Evolutionary conservation across 495 filamentous ascomycete genomes (phyloP).

Genomic region (Penicillium ucsense): DNA sequence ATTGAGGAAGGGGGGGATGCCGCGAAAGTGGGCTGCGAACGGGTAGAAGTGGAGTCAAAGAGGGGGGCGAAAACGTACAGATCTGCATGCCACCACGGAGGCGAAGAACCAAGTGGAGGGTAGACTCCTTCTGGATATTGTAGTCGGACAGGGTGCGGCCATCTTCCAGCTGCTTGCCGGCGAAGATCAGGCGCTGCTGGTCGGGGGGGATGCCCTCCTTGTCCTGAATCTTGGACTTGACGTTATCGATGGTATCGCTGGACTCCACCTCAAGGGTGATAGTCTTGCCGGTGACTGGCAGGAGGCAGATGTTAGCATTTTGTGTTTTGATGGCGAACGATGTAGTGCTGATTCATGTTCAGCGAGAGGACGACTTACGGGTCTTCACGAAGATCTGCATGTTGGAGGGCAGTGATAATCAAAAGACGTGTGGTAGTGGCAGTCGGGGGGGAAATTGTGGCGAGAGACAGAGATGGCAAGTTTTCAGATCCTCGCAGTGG

Average conservation of each 20-base stretch:
- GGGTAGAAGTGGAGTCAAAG: constrained; percentile 3
- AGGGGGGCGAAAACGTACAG: constrained; percentile 44
- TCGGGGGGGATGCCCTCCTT: constrained; percentile 98
- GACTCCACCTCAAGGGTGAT: constrained; percentile 99
- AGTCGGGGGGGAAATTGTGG: constrained; percentile 5
- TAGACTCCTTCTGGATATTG: constrained; percentile 98
- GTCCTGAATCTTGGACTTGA: constrained; percentile 98
- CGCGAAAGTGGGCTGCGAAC: not conserved
- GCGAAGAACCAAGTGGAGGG: constrained; percentile 90
- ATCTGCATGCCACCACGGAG: constrained; percentile 99
- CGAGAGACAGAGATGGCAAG: not conserved
- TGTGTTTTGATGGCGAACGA: constrained; percentile 1
- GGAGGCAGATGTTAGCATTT: constrained; percentile 8
- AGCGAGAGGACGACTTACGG: constrained; percentile 46
- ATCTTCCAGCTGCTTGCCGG: constrained; percentile 96
- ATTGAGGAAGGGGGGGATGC: no score
- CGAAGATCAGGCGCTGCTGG: constrained; percentile 97
- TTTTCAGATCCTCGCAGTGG: no score
- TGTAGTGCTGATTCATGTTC: not conserved
- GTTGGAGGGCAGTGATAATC: constrained; percentile 16
- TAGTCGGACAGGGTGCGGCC: constrained; percentile 94
- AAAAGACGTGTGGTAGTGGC: constrained; percentile 1
- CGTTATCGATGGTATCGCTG: constrained; percentile 96
- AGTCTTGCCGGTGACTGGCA: constrained; percentile 83
- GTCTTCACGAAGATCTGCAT: constrained; percentile 99